These are phyloP conservation scores for Coniferiporia weirii DNA, from an alignment of 1,284 basidiomycete species.

Conservation along the genomic window DNA sequence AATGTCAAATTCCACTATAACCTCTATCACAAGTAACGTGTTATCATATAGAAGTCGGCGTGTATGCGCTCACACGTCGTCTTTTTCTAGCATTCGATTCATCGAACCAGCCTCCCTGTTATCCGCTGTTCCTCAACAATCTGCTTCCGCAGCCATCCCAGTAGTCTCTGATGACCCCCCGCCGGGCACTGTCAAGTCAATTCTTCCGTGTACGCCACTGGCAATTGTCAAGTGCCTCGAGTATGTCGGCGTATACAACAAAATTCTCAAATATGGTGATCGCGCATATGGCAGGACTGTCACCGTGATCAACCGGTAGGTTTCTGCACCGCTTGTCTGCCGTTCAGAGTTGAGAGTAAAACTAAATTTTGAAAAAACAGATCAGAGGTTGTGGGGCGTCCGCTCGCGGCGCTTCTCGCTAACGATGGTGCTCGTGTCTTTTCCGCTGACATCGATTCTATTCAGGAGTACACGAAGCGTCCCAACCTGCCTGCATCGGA, in stretches of 20 bases:
- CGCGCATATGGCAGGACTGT: constrained; percentile 90
- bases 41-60: constrained; percentile 10
- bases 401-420: constrained; percentile 87
- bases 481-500: constrained; percentile 38
- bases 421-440: constrained; percentile 96
- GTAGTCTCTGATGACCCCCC: constrained; percentile 62
- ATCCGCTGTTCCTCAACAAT: constrained; percentile 34
- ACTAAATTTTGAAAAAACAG: constrained; percentile 35
- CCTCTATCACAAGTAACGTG: constrained; percentile 86
- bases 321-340: not conserved
- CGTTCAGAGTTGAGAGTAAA: not conserved
- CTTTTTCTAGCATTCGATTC: constrained; percentile 61
- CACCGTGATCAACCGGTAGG: constrained; percentile 89
- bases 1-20: constrained; percentile 97
- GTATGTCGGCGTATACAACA: constrained; percentile 89
- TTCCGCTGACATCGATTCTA: constrained; percentile 90
- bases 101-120: constrained; percentile 60
- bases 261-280: constrained; percentile 87
- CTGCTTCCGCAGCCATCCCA: constrained; percentile 25
- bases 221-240: constrained; percentile 96
- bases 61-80: constrained; percentile 1
- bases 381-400: constrained; percentile 94
- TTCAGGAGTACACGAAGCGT: constrained; percentile 93
- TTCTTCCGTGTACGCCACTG: constrained; percentile 94
- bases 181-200: constrained; percentile 82